A percentile compares a stretch with the other conserved stretches of the same genome.
phyloP scores from a whole-genome alignment of 805 yeast species.

The Alloascoidea africana region DNA sequence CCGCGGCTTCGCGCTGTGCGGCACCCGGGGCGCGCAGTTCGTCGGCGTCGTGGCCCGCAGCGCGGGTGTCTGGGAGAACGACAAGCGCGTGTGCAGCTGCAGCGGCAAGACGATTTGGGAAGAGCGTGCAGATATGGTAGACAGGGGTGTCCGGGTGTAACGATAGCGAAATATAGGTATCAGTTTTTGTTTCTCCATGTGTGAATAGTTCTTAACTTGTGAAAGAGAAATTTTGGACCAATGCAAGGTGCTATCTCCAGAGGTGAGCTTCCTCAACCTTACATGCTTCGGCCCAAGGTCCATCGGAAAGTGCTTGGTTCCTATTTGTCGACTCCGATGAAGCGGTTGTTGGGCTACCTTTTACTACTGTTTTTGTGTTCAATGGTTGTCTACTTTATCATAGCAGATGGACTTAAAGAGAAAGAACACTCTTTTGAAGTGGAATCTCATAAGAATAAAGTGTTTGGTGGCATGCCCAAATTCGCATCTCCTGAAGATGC shows the following conservation, averaged over 20 bases:
- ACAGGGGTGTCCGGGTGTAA: constrained; percentile 26
- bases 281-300: not conserved
- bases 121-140: constrained; percentile 66
- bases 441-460: not conserved
- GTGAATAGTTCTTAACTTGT: no score
- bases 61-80: constrained; percentile 96
- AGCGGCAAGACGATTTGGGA: constrained; percentile 95
- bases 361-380: not conserved
- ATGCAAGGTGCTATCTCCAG: not conserved
- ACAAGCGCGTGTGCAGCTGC: constrained; percentile 85
- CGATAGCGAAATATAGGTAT: no score
- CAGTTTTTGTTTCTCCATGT: no score
- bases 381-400: not conserved
- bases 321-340: not conserved
- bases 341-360: not conserved
- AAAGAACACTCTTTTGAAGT: not conserved
- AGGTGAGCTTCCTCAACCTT: not conserved
- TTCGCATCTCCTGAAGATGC: no score
- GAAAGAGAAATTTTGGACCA: no score
- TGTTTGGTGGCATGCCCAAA: no score
- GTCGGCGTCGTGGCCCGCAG: constrained; percentile 90
- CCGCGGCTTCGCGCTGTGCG: constrained; percentile 28
- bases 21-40: constrained; percentile 16
- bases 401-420: not conserved
- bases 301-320: not conserved